Base-by-base conservation (phyloP, 2,329 filamentous ascomycete species). In the Cladosporium colombiae region DNA sequence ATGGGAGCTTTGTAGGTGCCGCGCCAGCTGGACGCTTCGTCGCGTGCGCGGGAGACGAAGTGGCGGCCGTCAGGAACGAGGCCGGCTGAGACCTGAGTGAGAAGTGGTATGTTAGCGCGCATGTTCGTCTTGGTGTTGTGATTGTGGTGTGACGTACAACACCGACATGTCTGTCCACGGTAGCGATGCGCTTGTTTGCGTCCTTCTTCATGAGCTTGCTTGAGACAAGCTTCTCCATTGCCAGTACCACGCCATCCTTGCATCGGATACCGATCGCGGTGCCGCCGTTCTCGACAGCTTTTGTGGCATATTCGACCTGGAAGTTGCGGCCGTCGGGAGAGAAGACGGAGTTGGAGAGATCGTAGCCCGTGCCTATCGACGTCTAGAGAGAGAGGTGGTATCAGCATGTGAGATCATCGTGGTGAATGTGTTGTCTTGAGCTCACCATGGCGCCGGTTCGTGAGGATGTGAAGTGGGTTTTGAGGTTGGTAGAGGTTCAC, bases 341-440 rank as follows among this genome's bases (percentile, higher is more conserved):
- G 86, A 98, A 99, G 84, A 98, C 96, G 77, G 95, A 98, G 87
- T 99, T 99, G 79, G 92, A 92, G 76, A 99, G 90, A 88, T 99
- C 95, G 84, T 99, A 99, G 78, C 95, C 95, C 76, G 95, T 99
- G 78, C 95, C 95, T 91, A 99, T 99, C 78, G 95, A 99, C 77
- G 95, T 99, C 95, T 99, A 52, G 59, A 53, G n/a, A 53, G n/a
- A 16, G 25, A 33, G 27, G 46, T 31, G 35, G 46, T 27, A 35
- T 62, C 37, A 46, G 64, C 55, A 31, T 53, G 46, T 35, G 44
- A 37, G 64, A 44, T 62, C 29, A 40, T 40, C 31, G 27, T 56
- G n/a, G 37, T 31, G 52, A 27, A 23, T 14, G 50, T 8, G 35
- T 46, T 65, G 44, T 56, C 46, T 60, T 65, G 53, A 46, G 68